Evolutionary conservation across 1,284 basidiomycete species (phyloP).

Genomic region (Porogramme epimiltina): DNA sequence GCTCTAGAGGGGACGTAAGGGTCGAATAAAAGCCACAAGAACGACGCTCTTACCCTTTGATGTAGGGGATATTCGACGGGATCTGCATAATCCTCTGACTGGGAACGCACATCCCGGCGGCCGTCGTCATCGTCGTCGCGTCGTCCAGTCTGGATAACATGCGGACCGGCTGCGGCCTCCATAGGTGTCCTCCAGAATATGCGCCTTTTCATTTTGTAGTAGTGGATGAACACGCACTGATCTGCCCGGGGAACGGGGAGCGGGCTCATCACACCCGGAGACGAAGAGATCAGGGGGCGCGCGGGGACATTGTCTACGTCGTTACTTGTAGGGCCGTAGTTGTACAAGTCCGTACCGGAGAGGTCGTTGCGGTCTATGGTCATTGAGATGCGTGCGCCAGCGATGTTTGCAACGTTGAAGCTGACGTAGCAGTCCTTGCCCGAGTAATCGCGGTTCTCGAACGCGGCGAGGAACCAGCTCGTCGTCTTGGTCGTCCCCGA

Average conservation of each 20-base stretch:
- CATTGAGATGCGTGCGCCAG: background rate
- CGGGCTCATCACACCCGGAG: no score
- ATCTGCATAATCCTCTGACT: background rate
- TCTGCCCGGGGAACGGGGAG: background rate
- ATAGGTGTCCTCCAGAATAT: background rate
- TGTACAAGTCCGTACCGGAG: background rate
- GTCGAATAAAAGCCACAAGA: background rate
- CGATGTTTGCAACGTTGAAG: background rate
- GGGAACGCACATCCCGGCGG: background rate
- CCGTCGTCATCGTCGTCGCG: background rate
- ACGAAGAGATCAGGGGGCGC: no score
- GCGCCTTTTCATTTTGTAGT: constrained; percentile 14
- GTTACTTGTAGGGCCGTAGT: constrained; percentile 5
- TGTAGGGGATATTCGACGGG: background rate
- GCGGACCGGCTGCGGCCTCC: constrained; percentile 6
- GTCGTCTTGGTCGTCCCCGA: constrained; percentile 6
- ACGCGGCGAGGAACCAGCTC: constrained; percentile 11
- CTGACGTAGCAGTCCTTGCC: background rate
- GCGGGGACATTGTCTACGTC: no score
- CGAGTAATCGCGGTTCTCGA: background rate
- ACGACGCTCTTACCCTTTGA: background rate
- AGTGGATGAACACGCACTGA: constrained; percentile 12
- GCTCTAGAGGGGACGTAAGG: background rate
- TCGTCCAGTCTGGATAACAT: constrained; percentile 2
- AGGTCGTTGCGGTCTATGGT: background rate